Conservation (phyloP, 1,139 yeast species). For the Blastobotrys ciferrii region DNA sequence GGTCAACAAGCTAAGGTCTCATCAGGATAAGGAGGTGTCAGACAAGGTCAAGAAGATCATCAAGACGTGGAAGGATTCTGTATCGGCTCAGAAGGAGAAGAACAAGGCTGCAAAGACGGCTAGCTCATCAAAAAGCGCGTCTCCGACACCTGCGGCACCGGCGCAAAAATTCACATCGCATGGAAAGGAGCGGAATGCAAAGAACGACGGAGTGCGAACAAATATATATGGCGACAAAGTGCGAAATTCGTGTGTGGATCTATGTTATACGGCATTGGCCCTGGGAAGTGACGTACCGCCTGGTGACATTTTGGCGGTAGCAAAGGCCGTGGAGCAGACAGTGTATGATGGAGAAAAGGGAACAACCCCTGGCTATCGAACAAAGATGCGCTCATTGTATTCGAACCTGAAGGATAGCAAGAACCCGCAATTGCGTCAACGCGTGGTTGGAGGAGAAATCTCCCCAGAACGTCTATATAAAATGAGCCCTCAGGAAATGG, state of each 20-base stretch:
- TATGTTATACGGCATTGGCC: constrained; percentile 85
- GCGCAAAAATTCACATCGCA: constrained; percentile 24
- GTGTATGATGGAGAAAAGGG: constrained; percentile 59
- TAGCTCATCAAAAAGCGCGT: constrained; percentile 20
- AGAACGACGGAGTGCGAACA: constrained; percentile 75
- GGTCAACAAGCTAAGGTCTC: constrained; percentile 81
- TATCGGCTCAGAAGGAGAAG: constrained; percentile 65
- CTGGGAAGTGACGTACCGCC: constrained; percentile 69
- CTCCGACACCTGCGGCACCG: constrained; percentile 12
- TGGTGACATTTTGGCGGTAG: constrained; percentile 55
- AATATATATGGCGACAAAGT: constrained; percentile 68
- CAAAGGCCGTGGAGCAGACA: constrained; percentile 70
- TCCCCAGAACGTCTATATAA: constrained; percentile 62
- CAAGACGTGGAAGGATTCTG: constrained; percentile 86
- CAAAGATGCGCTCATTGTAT: constrained; percentile 76
- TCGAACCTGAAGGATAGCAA: constrained; percentile 85
- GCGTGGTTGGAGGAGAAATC: constrained; percentile 65
- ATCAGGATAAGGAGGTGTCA: constrained; percentile 62
- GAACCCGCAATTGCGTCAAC: constrained; percentile 77
- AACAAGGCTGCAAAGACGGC: constrained; percentile 25
- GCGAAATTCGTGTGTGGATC: constrained; percentile 80
- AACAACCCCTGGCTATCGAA: constrained; percentile 61
- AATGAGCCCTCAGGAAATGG: constrained; percentile 92
- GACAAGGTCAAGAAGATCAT: constrained; percentile 78
- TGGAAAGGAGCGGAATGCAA: constrained; percentile 61